These are phyloP conservation scores for Sphaerulina musiva DNA, from an alignment of 2,329 filamentous ascomycete genomes.

Conservation along the genomic window DNA sequence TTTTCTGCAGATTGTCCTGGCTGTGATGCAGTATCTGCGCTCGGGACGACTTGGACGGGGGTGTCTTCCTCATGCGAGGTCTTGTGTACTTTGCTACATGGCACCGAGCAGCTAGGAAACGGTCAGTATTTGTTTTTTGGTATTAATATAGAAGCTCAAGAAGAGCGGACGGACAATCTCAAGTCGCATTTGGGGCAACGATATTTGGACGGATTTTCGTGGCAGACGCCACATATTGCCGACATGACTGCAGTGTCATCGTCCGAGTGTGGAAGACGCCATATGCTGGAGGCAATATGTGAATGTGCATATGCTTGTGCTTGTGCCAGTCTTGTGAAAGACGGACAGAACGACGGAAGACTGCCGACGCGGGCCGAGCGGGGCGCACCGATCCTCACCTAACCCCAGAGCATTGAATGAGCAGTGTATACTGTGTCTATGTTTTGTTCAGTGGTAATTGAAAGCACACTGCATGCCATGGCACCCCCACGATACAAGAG, in stretches of 20 bases:
- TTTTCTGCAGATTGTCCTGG: constrained; percentile 1
- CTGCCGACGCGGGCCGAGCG: neutral
- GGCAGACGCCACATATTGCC: constrained; percentile 41
- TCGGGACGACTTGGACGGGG: neutral
- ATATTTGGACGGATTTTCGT: constrained; percentile 42
- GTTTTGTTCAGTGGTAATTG: no score
- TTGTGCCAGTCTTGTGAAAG: neutral
- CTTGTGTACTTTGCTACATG: constrained; percentile 37
- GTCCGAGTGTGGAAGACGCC: neutral
- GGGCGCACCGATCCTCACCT: neutral
- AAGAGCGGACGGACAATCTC: constrained; percentile 37
- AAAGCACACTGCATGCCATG: constrained; percentile 15
- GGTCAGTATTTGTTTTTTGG: constrained; percentile 7
- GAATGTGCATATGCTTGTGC: neutral
- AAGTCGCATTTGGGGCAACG: constrained; percentile 45
- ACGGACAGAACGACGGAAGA: neutral
- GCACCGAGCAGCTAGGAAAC: constrained; percentile 33
- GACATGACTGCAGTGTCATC: constrained; percentile 30
- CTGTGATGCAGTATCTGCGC: neutral
- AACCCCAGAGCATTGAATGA: neutral
- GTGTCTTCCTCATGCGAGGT: constrained; percentile 25
- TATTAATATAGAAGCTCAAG: neutral
- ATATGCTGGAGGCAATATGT: no score
- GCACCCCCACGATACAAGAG: constrained; percentile 27
- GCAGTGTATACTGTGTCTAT: no score